Base-by-base conservation (phyloP, 225 moss, liverwort and hornwort species). In the Takakia lepidozioides region DNA sequence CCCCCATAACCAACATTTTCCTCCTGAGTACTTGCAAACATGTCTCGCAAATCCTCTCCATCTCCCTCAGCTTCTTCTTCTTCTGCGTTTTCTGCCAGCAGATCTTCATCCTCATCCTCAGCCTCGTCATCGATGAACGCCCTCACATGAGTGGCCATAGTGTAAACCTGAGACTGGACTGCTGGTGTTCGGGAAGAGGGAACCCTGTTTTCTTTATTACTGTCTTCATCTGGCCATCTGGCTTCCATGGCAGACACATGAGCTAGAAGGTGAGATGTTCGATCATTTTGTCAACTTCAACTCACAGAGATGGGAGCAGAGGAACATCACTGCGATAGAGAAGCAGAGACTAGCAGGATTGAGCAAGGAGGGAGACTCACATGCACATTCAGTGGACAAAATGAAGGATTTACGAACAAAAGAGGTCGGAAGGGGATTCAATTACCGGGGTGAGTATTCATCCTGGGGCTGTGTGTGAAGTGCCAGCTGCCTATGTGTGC, bases 51-150 rank as follows among this genome's bases (percentile, higher is more conserved):
- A 55, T 82, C 81, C 16, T 77, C 76, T 3, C 59, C 78, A 38
- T 64, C 92, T 27, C 58, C 71, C 23, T 66, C 38, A 38, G 29
- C 35, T 64, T 65, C 68, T 27, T 79, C 86, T 64, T 92, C 85
- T 49, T 92, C 92, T 2, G 72, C 82, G 51, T 92, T 82, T 52
- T 92, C 92, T 8, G 85, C 85, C 29, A 78, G 57, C 39, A 85
- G 64, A 28, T 82, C 85, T 65, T 85, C 83, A 71, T 76, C 93
- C 62, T 93, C 93, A 60, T 93, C 93, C 51, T 93, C 93, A 14
- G 93, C 93, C 62, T 93, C 93, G 40, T 93, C 93, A 67, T 93
- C 93, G 37, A 93, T 71, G 2, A 93, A 58, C 43, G 70, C 85
- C 49, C 81, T 55, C 19, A 84, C 81, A 66, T 83, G 72, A 23